Evolutionary conservation across 371 early-diverging fungal species (phyloP).

Genomic region (Coemansia sp.): DNA sequence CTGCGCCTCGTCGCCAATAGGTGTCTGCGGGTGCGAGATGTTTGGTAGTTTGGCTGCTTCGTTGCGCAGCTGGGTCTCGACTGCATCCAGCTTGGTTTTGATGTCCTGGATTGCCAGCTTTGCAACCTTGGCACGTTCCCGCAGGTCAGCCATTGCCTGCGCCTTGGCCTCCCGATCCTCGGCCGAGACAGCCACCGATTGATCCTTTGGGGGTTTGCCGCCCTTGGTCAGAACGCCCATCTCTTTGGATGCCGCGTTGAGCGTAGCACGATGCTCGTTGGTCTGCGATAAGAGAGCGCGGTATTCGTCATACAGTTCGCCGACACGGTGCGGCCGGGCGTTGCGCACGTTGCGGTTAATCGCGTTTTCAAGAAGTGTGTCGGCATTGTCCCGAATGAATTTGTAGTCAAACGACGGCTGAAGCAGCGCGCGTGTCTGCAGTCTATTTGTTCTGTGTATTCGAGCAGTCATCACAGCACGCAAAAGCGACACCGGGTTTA

Average conservation of each 20-base stretch:
- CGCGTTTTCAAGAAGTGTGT: slow-evolving; percentile 57
- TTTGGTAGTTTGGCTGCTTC: slow-evolving; percentile 47
- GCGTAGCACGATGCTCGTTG: slow-evolving; percentile 47
- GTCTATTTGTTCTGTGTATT: background rate
- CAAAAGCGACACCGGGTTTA: background rate
- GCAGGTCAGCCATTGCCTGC: slow-evolving; percentile 3
- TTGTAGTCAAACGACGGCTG: slow-evolving; percentile 58
- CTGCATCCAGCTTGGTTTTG: slow-evolving; percentile 11
- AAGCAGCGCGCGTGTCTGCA: slow-evolving; percentile 15
- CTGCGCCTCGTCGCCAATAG: slow-evolving; percentile 43
- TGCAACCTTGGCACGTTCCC: slow-evolving; percentile 13
- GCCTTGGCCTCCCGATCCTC: background rate
- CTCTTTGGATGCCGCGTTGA: slow-evolving; percentile 55
- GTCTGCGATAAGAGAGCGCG: slow-evolving; percentile 47
- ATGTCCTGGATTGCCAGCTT: slow-evolving; percentile 27
- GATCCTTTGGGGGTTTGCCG: background rate
- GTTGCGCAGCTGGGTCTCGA: slow-evolving; percentile 26
- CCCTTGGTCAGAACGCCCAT: slow-evolving; percentile 12
- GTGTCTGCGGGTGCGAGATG: slow-evolving; percentile 44
- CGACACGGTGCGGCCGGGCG: slow-evolving; percentile 52
- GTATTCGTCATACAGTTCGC: slow-evolving; percentile 56
- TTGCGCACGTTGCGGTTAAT: slow-evolving; percentile 55
- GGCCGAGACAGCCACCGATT: background rate
- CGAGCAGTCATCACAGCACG: background rate
- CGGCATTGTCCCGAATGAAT: slow-evolving; percentile 57